These are phyloP conservation scores for Penicillium steckii DNA, from an alignment of 495 filamentous ascomycete species.

Conservation along the genomic window DNA sequence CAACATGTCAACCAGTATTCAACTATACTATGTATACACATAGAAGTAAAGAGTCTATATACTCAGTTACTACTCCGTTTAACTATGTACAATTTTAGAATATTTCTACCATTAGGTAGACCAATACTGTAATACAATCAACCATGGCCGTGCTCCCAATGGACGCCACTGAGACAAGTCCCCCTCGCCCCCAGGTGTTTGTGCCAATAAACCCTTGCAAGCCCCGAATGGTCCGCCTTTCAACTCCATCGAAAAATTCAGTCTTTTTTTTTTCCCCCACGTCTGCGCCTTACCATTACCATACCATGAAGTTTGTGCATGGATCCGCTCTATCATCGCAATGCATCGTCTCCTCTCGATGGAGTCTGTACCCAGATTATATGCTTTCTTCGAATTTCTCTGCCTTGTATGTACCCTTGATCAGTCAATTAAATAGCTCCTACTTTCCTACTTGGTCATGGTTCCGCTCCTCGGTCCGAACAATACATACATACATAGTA, in stretches of 20 bases:
- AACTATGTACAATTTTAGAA: too few species aligned
- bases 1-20: too few species aligned
- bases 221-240: not conserved
- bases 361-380: not conserved
- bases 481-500: not conserved
- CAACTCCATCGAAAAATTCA: not conserved
- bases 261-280: not conserved
- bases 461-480: too few species aligned
- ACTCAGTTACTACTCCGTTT: too few species aligned
- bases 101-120: not conserved
- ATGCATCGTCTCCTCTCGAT: not conserved
- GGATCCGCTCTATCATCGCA: not conserved
- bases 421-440: not conserved
- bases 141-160: not conserved
- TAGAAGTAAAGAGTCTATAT: too few species aligned
- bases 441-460: too few species aligned
- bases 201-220: not conserved
- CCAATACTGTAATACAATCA: too few species aligned
- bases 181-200: slow-evolving; percentile 14
- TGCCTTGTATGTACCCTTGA: not conserved
- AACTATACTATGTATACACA: too few species aligned
- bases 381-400: not conserved
- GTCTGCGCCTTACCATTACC: too few species aligned
- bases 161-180: slow-evolving; percentile 7
- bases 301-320: too few species aligned